These are phyloP conservation scores for Daucus carota DNA, from an alignment of 129 eudicot genomes.

Conservation along the genomic window DH1_v3.0 NC_030381.2:19222501-19223000, in stretches of 20 bases:
- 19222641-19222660: constrained; percentile 51
- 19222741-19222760: constrained; percentile 33
- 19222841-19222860: constrained; percentile 84
- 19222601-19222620: constrained; percentile 62
- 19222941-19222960: background rate
- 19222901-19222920: background rate
- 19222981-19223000: background rate
- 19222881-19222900: background rate
- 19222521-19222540: constrained; percentile 87
- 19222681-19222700: constrained; percentile 53
- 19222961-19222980: background rate
- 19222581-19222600: constrained; percentile 83
- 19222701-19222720: constrained; percentile 31
- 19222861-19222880: constrained; percentile 7
- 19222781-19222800: constrained; percentile 74
- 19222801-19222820: constrained; percentile 55
- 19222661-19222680: constrained; percentile 61
- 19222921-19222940: background rate
- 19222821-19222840: constrained; percentile 99
- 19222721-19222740: constrained; percentile 87
- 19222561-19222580: constrained; percentile 92
- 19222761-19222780: constrained; percentile 80
- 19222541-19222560: constrained; percentile 82
- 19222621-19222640: constrained; percentile 64
- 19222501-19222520: constrained; percentile 94